Evolutionary conservation across 2,329 filamentous ascomycete species (phyloP).

Genomic region (Orbilia oligospora): DNA sequence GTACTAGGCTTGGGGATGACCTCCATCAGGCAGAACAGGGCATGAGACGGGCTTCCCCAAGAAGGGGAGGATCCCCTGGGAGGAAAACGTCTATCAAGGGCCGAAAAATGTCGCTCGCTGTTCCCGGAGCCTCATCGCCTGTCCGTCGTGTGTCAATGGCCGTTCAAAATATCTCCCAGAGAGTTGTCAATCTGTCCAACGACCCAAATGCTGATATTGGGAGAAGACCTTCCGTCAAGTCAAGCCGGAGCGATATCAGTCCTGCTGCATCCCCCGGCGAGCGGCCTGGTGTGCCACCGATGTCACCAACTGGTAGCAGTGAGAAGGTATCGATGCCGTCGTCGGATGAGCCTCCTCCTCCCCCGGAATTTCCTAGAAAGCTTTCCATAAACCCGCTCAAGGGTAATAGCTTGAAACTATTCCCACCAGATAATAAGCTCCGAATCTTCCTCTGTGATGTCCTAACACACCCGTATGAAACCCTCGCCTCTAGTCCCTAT

Average conservation of each 20-base stretch:
- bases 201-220: conserved; percentile 80
- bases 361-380: conserved; percentile 68
- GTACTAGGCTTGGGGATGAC: conserved; percentile 63
- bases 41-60: conserved; percentile 52
- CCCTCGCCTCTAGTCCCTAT: not conserved
- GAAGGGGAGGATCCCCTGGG: conserved; percentile 44
- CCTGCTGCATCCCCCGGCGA: conserved; percentile 71
- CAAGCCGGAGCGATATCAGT: conserved; percentile 74
- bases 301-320: conserved; percentile 65
- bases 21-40: conserved; percentile 63
- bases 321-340: conserved; percentile 46
- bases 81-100: conserved; percentile 50
- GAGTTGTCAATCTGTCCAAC: conserved; percentile 96
- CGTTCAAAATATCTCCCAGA: conserved; percentile 83
- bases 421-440: conserved; percentile 82
- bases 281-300: conserved; percentile 72
- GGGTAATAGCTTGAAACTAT: conserved; percentile 87
- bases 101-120: conserved; percentile 55
- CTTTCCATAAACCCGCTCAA: conserved; percentile 79
- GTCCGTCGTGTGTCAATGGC: conserved; percentile 70
- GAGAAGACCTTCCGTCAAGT: conserved; percentile 75
- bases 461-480: conserved; percentile 79
- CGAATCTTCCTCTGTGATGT: conserved; percentile 83
- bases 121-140: conserved; percentile 67
- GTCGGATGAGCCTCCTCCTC: conserved; percentile 66